Conservation (phyloP, 2,329 filamentous ascomycete species). For the Trichoderma lentiforme region DNA sequence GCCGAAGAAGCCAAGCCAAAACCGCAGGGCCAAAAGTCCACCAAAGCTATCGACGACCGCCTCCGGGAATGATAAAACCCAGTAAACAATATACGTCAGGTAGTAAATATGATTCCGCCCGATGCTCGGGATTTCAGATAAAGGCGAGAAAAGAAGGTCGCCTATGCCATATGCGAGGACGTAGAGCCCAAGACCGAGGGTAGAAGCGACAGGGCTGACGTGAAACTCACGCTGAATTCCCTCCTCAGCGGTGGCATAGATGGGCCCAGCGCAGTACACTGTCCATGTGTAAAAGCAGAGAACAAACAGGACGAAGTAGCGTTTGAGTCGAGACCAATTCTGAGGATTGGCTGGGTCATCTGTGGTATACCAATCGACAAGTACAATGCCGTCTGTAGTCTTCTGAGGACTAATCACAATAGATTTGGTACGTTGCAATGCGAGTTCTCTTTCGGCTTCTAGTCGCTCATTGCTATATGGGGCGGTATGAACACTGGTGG, state of each 20-base stretch:
- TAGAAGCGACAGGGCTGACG: not conserved
- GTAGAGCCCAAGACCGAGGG: not conserved
- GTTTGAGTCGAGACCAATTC: slow-evolving; percentile 12
- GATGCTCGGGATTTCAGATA: slow-evolving; percentile 5
- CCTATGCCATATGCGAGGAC: slow-evolving; percentile 2
- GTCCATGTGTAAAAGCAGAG: slow-evolving; percentile 2
- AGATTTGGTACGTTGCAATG: not conserved
- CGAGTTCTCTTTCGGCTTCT: not conserved
- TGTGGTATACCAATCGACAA: slow-evolving; percentile 19
- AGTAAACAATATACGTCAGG: not conserved
- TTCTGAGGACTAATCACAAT: slow-evolving; percentile 3
- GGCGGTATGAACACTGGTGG: not conserved
- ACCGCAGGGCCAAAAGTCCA: slow-evolving; percentile 60
- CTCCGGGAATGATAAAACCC: not conserved
- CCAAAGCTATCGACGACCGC: not conserved
- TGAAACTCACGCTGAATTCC: not conserved
- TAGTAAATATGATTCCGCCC: slow-evolving; percentile 1
- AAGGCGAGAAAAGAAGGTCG: not conserved
- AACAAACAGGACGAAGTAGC: slow-evolving; percentile 7
- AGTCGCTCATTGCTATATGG: not conserved
- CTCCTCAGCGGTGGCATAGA: not conserved
- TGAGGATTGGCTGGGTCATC: slow-evolving; percentile 16
- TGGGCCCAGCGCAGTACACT: not conserved
- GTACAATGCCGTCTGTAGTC: slow-evolving; percentile 3
- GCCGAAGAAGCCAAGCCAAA: slow-evolving; percentile 63